Evolutionary conservation across 805 yeast species (phyloP).

Genomic region (Spencermartinsiella europaea): DNA sequence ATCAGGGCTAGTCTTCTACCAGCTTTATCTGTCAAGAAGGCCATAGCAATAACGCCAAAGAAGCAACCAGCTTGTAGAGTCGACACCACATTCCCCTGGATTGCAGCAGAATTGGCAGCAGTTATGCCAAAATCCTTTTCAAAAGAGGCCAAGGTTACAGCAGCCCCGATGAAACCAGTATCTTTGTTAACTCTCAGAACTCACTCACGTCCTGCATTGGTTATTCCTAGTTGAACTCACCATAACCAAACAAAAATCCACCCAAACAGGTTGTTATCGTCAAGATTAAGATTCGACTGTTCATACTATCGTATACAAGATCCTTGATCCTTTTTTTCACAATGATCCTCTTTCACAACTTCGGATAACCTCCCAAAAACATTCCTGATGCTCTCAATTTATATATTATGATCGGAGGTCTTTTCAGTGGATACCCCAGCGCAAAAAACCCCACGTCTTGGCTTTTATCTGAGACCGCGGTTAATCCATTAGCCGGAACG

Average conservation of each 20-base stretch:
- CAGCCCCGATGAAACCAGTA: conserved; percentile 78
- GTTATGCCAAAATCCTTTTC: conserved; percentile 45
- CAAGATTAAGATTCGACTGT: not conserved
- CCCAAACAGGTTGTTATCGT: conserved; percentile 6
- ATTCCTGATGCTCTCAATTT: too few species aligned
- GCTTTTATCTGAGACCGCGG: too few species aligned
- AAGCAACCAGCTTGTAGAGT: conserved; percentile 80
- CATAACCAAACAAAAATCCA: conserved; percentile 8
- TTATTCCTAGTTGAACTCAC: not conserved
- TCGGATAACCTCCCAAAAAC: too few species aligned
- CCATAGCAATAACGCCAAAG: conserved; percentile 47
- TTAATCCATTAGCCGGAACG: too few species aligned
- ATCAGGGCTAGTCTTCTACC: conserved; percentile 71
- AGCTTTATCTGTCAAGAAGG: conserved; percentile 58
- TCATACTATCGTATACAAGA: conserved; percentile 2
- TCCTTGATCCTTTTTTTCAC: too few species aligned
- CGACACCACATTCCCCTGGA: conserved; percentile 69
- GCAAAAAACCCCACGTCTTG: too few species aligned
- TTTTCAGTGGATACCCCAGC: too few species aligned
- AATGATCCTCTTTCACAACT: too few species aligned
- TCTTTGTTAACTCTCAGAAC: conserved; percentile 56
- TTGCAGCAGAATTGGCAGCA: conserved; percentile 40
- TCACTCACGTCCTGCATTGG: too few species aligned
- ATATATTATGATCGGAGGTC: too few species aligned
- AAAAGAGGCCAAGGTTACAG: conserved; percentile 72